Percentiles rank a stretch among this genome's conserved stretches.
These are phyloP conservation scores for Endoconidiophora laricicola DNA, from an alignment of 2,329 filamentous ascomycete species.

Conservation along the genomic window DNA sequence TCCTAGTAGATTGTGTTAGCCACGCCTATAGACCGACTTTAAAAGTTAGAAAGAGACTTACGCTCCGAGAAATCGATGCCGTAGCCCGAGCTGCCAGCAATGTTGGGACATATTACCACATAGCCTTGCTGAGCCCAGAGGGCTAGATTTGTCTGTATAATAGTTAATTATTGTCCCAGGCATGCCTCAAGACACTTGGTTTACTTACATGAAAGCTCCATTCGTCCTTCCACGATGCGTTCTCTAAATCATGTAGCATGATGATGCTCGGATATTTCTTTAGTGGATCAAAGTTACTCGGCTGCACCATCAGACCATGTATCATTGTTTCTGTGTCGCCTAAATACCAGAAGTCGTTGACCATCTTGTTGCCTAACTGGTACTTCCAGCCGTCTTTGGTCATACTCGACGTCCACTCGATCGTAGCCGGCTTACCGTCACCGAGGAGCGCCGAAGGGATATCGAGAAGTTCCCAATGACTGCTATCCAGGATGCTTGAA, in stretches of 20 bases:
- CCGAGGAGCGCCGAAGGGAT: conserved; percentile 1
- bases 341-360: conserved; percentile 26
- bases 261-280: conserved; percentile 24
- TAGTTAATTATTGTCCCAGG: background rate
- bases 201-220: conserved; percentile 29
- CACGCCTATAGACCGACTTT: background rate
- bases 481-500: background rate
- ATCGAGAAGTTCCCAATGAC: background rate
- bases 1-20: background rate
- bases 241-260: conserved; percentile 25
- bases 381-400: conserved; percentile 18
- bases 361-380: conserved; percentile 22
- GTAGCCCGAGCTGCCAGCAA: conserved; percentile 40
- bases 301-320: conserved; percentile 25
- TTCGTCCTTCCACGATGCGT: conserved; percentile 32
- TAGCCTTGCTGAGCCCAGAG: conserved; percentile 46
- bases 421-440: too few species aligned
- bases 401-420: background rate
- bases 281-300: conserved; percentile 21
- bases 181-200: background rate
- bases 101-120: conserved; percentile 40
- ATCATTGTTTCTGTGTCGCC: conserved; percentile 21
- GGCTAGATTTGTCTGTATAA: conserved; percentile 32
- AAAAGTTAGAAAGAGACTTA: conserved; percentile 12
- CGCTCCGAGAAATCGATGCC: conserved; percentile 25